Conservation (phyloP, 2,329 filamentous ascomycete genomes). For the Pleoardoris graminearum region DNA sequence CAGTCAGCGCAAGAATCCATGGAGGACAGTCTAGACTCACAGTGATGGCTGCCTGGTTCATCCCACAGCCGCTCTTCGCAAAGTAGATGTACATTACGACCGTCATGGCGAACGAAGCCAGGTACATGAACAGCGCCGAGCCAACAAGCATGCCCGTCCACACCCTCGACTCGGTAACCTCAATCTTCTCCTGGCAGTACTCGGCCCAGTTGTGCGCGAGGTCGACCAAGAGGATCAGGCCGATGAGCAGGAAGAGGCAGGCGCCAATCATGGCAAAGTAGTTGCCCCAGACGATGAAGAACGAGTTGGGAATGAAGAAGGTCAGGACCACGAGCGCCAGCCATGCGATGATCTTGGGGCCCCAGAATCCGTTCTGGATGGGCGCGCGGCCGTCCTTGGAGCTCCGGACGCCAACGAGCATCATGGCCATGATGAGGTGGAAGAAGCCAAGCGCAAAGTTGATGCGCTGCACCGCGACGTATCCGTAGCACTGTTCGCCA, state of each 20-base stretch:
- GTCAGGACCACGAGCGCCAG: constrained; percentile 82
- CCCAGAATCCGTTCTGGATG: constrained; percentile 99
- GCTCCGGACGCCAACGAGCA: constrained; percentile 83
- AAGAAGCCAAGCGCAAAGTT: constrained; percentile 97
- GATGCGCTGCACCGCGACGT: constrained; percentile 94
- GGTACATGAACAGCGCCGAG: constrained; percentile 91
- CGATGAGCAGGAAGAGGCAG: constrained; percentile 90
- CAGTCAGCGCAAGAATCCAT: constrained; percentile 9
- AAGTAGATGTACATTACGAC: constrained; percentile 98
- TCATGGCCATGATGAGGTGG: constrained; percentile 80
- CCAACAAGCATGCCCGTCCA: constrained; percentile 90
- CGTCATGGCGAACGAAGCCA: constrained; percentile 89
- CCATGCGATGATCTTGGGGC: constrained; percentile 92
- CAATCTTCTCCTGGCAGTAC: constrained; percentile 91
- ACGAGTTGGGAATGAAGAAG: constrained; percentile 92
- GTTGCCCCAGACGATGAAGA: constrained; percentile 96
- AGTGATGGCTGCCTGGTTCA: constrained; percentile 96
- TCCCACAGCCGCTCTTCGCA: constrained; percentile 75
- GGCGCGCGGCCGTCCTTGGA: constrained; percentile 85
- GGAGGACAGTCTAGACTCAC: constrained; percentile 42
- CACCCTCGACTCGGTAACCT: constrained; percentile 78
- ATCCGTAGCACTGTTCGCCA: constrained; percentile 89
- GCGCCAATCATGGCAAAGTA: constrained; percentile 87
- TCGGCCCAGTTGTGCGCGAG: constrained; percentile 97
- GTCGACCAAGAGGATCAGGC: constrained; percentile 89